Evolutionary conservation across 2,329 filamentous ascomycete genomes (phyloP), one percentile per base, ranked within the genome.

Genomic region (Cladosporium sp.): DNA sequence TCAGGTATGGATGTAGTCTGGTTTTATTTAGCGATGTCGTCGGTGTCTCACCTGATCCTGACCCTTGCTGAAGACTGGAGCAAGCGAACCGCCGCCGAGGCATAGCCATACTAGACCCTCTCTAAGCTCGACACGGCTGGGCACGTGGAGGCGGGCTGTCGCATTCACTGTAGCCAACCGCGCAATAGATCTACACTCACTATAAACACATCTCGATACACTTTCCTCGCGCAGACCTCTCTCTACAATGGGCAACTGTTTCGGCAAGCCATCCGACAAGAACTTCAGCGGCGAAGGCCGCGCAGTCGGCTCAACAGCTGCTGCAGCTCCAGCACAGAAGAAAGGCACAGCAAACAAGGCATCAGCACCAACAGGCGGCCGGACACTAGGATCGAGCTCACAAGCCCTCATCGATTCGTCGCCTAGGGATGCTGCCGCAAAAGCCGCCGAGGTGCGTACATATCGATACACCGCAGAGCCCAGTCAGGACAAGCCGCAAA

Each of bases 171-270:
- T 34, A 21, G 8, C 39, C 26, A 49, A 48, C 39, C 58, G 58
- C 58, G 58, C 58, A 61, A 48, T 36, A 32, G 26, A 30, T 28
- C 46, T 36, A 36, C 30, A 28, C 26, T 14, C n/a, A n/a, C n/a
- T n/a, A n/a, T n/a, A n/a, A n/a, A 6, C 11, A 26, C 26, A 21
- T 5, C 28, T 14, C 18, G 28, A 13, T 8, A 54, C 18, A 54
- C 30, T n/a, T 32, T 32, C 28, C 18, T 14, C 30, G 28, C 18
- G 11, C 30, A n/a, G 18, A 4, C 8, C 5, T 21, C n/a, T 7
- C 18, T 30, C 7, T n/a, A 58, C 32, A 69, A 97, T 97, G 93
- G 93, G 93, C 66, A 94, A 92, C 77, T 85, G 92, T 79, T 97
- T 91, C 82, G 91, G 92, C 76, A 93, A 92, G 68, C 84, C 64